Evolutionary conservation across 2,329 filamentous ascomycete species (phyloP).

Genomic region (Trichoderma guizhouense): DNA sequence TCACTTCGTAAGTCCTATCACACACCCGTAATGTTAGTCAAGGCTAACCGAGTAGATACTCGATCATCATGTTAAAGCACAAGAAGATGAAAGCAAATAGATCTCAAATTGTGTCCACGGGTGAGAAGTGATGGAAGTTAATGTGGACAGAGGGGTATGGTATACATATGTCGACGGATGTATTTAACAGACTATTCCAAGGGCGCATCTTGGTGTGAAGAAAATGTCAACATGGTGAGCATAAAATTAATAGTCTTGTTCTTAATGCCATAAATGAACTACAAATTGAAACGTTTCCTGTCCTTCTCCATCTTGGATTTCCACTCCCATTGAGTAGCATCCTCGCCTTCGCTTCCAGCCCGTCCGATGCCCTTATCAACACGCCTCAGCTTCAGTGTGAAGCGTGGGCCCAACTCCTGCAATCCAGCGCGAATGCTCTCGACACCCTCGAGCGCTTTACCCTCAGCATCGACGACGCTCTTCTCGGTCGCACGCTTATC

Average conservation of each 20-base stretch:
- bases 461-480: conserved; percentile 75
- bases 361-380: conserved; percentile 83
- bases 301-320: conserved; percentile 93
- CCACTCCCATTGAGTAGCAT: conserved; percentile 93
- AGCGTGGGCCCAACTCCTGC: conserved; percentile 83
- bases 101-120: neutral
- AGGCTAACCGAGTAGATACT: conserved; percentile 38
- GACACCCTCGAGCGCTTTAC: conserved; percentile 77
- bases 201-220: neutral
- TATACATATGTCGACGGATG: neutral
- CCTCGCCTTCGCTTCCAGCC: conserved; percentile 63
- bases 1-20: conserved; percentile 48
- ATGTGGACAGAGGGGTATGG: neutral
- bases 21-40: neutral
- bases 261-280: conserved; percentile 23
- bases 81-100: conserved; percentile 26
- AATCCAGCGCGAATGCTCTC: conserved; percentile 82
- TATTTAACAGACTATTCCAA: neutral
- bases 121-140: neutral
- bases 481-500: conserved; percentile 87
- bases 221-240: neutral
- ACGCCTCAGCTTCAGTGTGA: conserved; percentile 74
- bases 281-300: conserved; percentile 90
- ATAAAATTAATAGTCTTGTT: neutral
- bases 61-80: conserved; percentile 45